Evolutionary conservation across 2,329 filamentous ascomycete species (phyloP), one percentile per base, ranked within the genome.

Genomic region (Aspergillus transmontanensis): DNA sequence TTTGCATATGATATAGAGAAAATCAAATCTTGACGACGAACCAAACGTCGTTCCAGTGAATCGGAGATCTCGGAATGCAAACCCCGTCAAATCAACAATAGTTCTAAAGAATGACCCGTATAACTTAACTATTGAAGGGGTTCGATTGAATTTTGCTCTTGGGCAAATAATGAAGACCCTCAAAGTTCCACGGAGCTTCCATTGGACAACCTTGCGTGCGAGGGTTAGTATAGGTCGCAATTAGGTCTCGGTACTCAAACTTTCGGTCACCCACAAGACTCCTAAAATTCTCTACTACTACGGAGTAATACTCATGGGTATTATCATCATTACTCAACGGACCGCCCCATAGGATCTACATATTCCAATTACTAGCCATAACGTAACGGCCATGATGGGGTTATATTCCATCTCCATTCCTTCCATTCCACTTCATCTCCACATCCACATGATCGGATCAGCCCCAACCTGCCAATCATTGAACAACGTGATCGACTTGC

Each of bases 381-480:
- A 32, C 26, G 39, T 58, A n/a, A 43, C 12, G 43, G 26, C 30
- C 10, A 34, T 45, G 34, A 41, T 36, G 16, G 21, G 36, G 9
- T 21, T 21, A 51, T 41, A 56, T 43, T 34, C 41, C 28, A 28
- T 54, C 46, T 32, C 48, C 50, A 48, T 53, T 39, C 61, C 58
- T 61, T 45, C 36, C 48, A 63, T 62, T 50, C 51, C 41, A 14
- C n/a, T 57, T 51, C 46, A 54, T 34, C 36, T 54, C 65, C 58
- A 64, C 64, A 48, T 50, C 59, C 66, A 51, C 62, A 63, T 65
- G 59, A 66, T 58, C 51, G 45, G 59, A 21, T 57, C 60, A 61
- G 30, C 50, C 60, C 61, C 45, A 57, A 48, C 59, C 61, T 62
- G 55, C 66, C 66, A 69, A 69, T 68, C 65, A 67, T 59, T 65